A percentile compares a stretch with the other conserved stretches of the same genome.
These are phyloP conservation scores for Polytrichum commune DNA, from an alignment of 225 moss, liverwort and hornwort genomes.

Conservation along the genomic window DNA sequence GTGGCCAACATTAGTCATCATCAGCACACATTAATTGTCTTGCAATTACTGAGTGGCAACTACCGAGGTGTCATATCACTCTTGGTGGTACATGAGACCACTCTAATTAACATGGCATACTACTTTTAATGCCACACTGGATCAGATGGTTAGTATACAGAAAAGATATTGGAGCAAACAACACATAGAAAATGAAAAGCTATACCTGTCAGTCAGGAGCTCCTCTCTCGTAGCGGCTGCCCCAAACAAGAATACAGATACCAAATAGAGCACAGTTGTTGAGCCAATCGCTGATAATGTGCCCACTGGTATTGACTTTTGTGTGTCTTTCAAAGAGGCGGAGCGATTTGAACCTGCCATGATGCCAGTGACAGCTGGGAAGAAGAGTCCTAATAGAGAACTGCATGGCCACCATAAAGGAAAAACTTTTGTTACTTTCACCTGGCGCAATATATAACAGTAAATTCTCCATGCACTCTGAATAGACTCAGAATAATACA, in stretches of 20 bases:
- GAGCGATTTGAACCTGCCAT: conserved; percentile 99
- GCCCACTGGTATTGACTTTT: conserved; percentile 92
- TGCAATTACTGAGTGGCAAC: no score
- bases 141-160: neutral
- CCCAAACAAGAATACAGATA: conserved; percentile 92
- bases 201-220: conserved; percentile 84
- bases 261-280: conserved; percentile 83
- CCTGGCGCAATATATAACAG: no score
- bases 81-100: no score
- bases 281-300: conserved; percentile 91
- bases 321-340: conserved; percentile 92
- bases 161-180: neutral
- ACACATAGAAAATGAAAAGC: neutral
- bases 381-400: conserved; percentile 88
- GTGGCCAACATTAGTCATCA: no score
- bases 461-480: no score
- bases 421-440: neutral
- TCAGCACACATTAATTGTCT: no score
- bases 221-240: conserved; percentile 91
- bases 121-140: neutral
- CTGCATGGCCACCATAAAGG: conserved; percentile 34
- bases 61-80: no score
- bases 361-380: conserved; percentile 98
- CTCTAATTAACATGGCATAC: no score
- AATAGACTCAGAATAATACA: no score